Evolutionary conservation across 176 grass and related monocot genomes (phyloP).

Genomic region (Aechmea fasciata): DNA sequence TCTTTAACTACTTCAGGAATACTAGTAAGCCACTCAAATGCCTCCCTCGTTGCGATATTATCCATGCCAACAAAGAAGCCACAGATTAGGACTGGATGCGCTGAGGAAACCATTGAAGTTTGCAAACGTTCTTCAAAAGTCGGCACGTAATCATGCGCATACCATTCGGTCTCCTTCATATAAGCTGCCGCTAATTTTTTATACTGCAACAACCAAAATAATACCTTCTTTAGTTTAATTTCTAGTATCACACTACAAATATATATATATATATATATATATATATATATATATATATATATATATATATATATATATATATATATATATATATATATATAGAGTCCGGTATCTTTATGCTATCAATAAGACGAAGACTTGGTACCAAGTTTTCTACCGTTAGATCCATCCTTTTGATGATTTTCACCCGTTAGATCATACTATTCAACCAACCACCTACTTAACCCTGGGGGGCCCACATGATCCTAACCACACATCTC

Average conservation of each 20-base stretch:
- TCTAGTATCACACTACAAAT: not conserved
- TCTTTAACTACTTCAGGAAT: constrained; percentile 4
- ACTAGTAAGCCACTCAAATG: constrained; percentile 28
- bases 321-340: too few relatives aligned
- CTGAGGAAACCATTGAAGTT: constrained; percentile 3
- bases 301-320: not conserved
- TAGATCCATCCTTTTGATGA: too few relatives aligned
- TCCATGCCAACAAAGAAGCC: constrained; percentile 30
- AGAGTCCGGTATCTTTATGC: too few relatives aligned
- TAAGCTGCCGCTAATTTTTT: constrained; percentile 4
- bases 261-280: too few relatives aligned
- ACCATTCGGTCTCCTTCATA: constrained; percentile 35
- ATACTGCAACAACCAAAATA: constrained; percentile 7
- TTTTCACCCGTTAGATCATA: too few relatives aligned
- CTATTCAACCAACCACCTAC: too few relatives aligned
- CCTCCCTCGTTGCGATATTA: constrained; percentile 24
- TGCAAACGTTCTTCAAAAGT: constrained; percentile 17
- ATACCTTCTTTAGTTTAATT: not conserved
- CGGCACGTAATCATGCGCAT: constrained; percentile 11
- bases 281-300: not conserved
- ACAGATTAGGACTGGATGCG: not conserved
- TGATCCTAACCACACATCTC: too few relatives aligned
- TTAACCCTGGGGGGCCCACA: too few relatives aligned
- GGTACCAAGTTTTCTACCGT: too few relatives aligned
- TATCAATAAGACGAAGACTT: too few relatives aligned